phyloP scores from a whole-genome alignment of 768 basidiomycete species.

The Termitomyces sp. region DNA sequence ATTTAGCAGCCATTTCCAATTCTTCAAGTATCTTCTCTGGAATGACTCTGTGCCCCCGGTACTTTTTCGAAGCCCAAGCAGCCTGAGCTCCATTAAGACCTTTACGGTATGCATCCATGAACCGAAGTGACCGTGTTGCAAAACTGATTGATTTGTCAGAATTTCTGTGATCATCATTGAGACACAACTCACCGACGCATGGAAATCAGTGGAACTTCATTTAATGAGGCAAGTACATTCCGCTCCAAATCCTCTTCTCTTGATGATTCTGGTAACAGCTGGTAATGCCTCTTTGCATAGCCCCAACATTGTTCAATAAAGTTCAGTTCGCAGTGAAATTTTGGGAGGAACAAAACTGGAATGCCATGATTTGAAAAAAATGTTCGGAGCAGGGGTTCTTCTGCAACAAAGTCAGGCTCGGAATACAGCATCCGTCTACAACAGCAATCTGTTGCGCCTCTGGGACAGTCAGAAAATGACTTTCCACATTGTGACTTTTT shows the following conservation, averaged over 20 bases:
- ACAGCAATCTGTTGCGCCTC: constrained; percentile 13
- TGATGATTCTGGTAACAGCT: constrained; percentile 13
- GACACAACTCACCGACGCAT: background rate
- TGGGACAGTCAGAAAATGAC: constrained; percentile 18
- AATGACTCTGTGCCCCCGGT: background rate
- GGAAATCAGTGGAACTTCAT: background rate
- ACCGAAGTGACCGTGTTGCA: background rate
- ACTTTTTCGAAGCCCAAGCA: background rate
- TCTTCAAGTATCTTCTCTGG: background rate
- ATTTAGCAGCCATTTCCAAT: background rate
- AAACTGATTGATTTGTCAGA: background rate
- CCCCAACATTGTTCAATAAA: constrained; percentile 28
- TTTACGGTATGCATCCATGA: background rate
- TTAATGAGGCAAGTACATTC: background rate
- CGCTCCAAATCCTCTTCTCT: constrained; percentile 13
- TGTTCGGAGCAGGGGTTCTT: constrained; percentile 10
- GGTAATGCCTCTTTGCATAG: constrained; percentile 22
- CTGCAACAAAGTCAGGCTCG: constrained; percentile 28
- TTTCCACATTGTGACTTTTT: constrained; percentile 18
- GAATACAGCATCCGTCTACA: constrained; percentile 17
- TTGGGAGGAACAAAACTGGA: background rate
- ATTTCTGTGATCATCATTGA: background rate
- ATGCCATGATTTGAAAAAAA: background rate
- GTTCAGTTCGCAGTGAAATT: background rate
- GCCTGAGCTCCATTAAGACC: background rate